These are phyloP conservation scores for Colletotrichum eleusines DNA, from an alignment of 2,329 filamentous ascomycete genomes.

Conservation along the genomic window DNA sequence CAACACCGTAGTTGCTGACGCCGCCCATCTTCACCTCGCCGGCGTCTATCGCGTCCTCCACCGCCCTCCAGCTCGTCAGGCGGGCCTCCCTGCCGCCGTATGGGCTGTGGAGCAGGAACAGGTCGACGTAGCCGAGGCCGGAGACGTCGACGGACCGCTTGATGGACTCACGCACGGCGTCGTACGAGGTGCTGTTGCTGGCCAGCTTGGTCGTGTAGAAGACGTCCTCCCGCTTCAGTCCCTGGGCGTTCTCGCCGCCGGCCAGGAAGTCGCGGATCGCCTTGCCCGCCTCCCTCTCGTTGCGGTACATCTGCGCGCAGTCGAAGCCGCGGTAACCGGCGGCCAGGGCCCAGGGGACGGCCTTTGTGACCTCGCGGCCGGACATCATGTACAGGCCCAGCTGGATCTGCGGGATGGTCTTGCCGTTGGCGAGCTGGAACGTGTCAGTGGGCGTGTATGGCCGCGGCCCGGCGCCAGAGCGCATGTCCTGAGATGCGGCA, in stretches of 20 bases:
- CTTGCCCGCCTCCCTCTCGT: slow-evolving; percentile 77
- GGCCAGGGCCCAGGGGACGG: slow-evolving; percentile 69
- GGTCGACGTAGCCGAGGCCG: slow-evolving; percentile 80
- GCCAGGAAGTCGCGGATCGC: slow-evolving; percentile 71
- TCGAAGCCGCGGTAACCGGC: slow-evolving; percentile 66
- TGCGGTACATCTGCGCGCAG: slow-evolving; percentile 69
- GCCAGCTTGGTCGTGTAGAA: slow-evolving; percentile 86
- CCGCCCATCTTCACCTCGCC: slow-evolving; percentile 79
- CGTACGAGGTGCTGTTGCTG: slow-evolving; percentile 73
- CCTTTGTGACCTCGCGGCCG: slow-evolving; percentile 67
- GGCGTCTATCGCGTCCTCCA: slow-evolving; percentile 80
- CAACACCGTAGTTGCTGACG: slow-evolving; percentile 83
- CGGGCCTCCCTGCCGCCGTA: slow-evolving; percentile 78
- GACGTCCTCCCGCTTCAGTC: slow-evolving; percentile 74
- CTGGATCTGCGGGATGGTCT: slow-evolving; percentile 77
- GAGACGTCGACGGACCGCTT: slow-evolving; percentile 72
- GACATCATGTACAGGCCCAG: slow-evolving; percentile 80
- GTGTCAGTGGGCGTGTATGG: neutral
- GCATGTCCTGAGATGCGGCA: neutral
- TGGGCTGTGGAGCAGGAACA: slow-evolving; percentile 84
- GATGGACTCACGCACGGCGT: slow-evolving; percentile 75
- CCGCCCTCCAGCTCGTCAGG: slow-evolving; percentile 79
- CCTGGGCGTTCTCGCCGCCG: slow-evolving; percentile 58
- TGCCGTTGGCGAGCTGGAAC: slow-evolving; percentile 70
- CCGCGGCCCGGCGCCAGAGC: neutral